Conservation (phyloP, 2,329 filamentous ascomycete genomes). For the Phyllosticta capitalensis region DNA sequence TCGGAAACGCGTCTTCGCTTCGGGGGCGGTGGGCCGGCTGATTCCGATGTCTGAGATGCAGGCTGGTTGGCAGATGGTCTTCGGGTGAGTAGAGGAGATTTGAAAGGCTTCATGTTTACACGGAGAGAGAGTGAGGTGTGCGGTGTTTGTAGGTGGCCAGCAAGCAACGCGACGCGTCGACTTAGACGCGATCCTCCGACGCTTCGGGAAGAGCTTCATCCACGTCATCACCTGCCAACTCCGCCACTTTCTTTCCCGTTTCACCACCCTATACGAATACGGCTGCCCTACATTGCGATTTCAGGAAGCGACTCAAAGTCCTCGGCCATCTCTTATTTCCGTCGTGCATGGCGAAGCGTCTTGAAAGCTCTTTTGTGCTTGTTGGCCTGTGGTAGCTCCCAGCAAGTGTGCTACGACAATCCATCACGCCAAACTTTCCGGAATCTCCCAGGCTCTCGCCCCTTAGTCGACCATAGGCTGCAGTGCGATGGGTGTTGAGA, state of each 20-base stretch:
- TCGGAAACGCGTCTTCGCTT: constrained; percentile 34
- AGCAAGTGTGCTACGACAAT: no score
- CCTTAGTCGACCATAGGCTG: background rate
- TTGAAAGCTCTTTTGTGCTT: no score
- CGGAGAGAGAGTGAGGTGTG: background rate
- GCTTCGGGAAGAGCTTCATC: background rate
- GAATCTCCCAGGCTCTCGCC: background rate
- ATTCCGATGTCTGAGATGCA: constrained; percentile 15
- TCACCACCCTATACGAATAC: no score
- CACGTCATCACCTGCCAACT: background rate
- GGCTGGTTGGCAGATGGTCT: constrained; percentile 8
- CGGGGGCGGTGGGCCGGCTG: constrained; percentile 22
- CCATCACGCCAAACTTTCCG: background rate
- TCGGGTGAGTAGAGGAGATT: constrained; percentile 24
- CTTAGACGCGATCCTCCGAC: background rate
- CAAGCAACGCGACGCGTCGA: background rate
- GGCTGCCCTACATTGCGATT: no score
- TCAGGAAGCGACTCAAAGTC: no score
- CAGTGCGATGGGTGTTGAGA: background rate
- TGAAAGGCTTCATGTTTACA: constrained; percentile 24
- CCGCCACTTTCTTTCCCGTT: no score
- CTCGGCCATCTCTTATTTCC: no score
- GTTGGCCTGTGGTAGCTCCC: no score
- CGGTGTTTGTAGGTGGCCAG: background rate
- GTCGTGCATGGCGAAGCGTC: no score